These are phyloP conservation scores for Exobasidium rhododendri DNA, from an alignment of 1,284 basidiomycete species.

Conservation along the genomic window DNA sequence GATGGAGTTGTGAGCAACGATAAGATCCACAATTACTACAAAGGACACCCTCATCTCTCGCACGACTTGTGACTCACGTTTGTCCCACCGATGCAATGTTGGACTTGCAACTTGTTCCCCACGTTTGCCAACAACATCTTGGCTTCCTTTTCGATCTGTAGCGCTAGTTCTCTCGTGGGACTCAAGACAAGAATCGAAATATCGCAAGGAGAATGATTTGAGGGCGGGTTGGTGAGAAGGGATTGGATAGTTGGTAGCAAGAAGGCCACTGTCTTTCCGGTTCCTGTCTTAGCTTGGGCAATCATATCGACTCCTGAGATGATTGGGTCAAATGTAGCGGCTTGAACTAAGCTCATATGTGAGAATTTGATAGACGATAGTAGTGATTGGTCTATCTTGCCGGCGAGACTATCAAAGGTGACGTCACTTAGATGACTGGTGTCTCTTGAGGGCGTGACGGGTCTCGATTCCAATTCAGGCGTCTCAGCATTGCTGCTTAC, in stretches of 20 bases:
- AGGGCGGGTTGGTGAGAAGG: constrained; percentile 32
- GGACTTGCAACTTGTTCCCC: constrained; percentile 43
- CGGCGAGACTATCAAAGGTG: constrained; percentile 5
- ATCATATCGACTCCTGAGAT: constrained; percentile 59
- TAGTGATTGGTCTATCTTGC: constrained; percentile 3
- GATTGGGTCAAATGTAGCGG: constrained; percentile 58
- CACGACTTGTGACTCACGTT: constrained; percentile 42
- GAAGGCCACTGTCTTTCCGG: constrained; percentile 88
- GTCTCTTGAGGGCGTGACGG: background rate
- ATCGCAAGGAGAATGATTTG: constrained; percentile 21
- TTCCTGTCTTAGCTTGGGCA: constrained; percentile 85
- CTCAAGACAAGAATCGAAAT: constrained; percentile 57
- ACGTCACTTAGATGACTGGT: constrained; percentile 11
- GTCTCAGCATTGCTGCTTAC: background rate
- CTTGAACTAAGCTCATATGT: constrained; percentile 58
- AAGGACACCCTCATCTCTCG: constrained; percentile 58
- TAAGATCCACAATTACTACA: constrained; percentile 81
- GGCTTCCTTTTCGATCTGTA: constrained; percentile 55
- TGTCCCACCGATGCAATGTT: constrained; percentile 58
- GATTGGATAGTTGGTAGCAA: constrained; percentile 79
- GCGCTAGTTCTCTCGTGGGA: constrained; percentile 59
- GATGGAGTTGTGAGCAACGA: too few species aligned
- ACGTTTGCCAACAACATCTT: constrained; percentile 36
- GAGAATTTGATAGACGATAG: constrained; percentile 51
- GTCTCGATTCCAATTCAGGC: background rate